These are phyloP conservation scores for Torulaspora delbrueckii DNA, from an alignment of 805 yeast species.

Conservation along the genomic window DNA sequence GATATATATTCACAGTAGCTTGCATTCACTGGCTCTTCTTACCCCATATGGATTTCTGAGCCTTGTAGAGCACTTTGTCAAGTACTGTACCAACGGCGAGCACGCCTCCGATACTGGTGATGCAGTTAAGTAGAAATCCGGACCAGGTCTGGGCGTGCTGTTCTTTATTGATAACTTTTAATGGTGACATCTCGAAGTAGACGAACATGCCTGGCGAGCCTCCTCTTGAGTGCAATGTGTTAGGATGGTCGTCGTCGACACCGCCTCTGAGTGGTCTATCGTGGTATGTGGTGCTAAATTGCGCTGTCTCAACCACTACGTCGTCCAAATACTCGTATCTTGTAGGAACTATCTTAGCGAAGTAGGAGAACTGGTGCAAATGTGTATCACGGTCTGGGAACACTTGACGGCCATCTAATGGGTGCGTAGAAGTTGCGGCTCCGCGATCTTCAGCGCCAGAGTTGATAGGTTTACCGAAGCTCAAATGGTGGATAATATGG, in stretches of 20 bases:
- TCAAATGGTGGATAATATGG: conserved; percentile 73
- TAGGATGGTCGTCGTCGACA: conserved; percentile 83
- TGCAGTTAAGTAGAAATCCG: conserved; percentile 72
- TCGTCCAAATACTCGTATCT: conserved; percentile 63
- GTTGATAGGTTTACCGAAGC: conserved; percentile 55
- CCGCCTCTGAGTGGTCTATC: conserved; percentile 85
- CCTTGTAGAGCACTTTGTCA: conserved; percentile 85
- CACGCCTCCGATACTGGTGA: conserved; percentile 90
- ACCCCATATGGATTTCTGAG: conserved; percentile 60
- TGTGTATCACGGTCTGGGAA: conserved; percentile 43
- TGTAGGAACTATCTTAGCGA: conserved; percentile 84
- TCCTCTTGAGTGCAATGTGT: conserved; percentile 74
- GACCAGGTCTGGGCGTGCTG: conserved; percentile 66
- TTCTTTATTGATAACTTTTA: conserved; percentile 84
- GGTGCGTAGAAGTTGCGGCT: conserved; percentile 46
- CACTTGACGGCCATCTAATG: conserved; percentile 53
- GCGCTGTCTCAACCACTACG: conserved; percentile 65
- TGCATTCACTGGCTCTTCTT: conserved; percentile 21
- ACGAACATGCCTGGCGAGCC: conserved; percentile 89
- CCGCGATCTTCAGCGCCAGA: conserved; percentile 37
- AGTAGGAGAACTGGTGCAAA: conserved; percentile 66
- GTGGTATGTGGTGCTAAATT: conserved; percentile 83
- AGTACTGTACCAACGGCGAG: conserved; percentile 85
- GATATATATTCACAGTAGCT: not conserved
- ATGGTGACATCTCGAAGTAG: conserved; percentile 86